Base-by-base conservation (phyloP, 2,329 filamentous ascomycete species). In the Coniochaeta pulveracea region DNA sequence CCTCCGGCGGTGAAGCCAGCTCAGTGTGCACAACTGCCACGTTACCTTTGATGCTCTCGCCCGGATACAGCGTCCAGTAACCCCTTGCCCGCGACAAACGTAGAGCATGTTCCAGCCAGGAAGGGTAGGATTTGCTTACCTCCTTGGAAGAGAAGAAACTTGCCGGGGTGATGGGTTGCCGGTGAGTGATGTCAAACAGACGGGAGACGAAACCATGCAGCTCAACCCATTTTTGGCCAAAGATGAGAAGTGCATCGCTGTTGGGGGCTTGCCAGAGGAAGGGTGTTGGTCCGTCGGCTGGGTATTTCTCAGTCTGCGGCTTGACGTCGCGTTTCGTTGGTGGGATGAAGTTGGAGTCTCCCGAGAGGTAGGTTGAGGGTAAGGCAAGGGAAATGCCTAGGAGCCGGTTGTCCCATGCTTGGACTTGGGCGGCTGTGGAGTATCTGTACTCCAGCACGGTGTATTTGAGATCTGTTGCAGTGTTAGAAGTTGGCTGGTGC, bases 181-280 rank as follows among this genome's bases (percentile, higher is more conserved):
- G 43, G 22, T 56, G 54, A 26, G 63, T 58, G 12, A 50, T 50
- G 19, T 64, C 58, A 11, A 88, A 58, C 6, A 77, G 63, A 30
- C 71, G 67, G 9, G 80, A 72, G 3, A 93, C 68, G 45, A 93
- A 91, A 9, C 76, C 71, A 50, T 95, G 86, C 8, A 94, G 68
- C 44, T 93, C 84, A 10, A 72, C 61, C 91, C 91, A 98, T 48
- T 80, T 86, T 30, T 85, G 74, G 26, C 88, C 86, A 36, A 91
- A 76, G 50, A 89, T 80, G 8, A 98, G 64, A 9, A 78, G 73
- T 1, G 89, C 88, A 41, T 91, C 81, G 48, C 80, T 84, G 42
- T 77, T 82, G 5, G 89, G 88, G 3, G 78, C 75, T 55, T 94
- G 82, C 79, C 86, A 94, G 7, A 93, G 61, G 47, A 93, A 93